Percentiles rank a stretch among this genome's conserved stretches.
These are phyloP conservation scores for Scedosporium aurantiacum DNA, from an alignment of 2,329 filamentous ascomycete species.

Conservation along the genomic window DNA sequence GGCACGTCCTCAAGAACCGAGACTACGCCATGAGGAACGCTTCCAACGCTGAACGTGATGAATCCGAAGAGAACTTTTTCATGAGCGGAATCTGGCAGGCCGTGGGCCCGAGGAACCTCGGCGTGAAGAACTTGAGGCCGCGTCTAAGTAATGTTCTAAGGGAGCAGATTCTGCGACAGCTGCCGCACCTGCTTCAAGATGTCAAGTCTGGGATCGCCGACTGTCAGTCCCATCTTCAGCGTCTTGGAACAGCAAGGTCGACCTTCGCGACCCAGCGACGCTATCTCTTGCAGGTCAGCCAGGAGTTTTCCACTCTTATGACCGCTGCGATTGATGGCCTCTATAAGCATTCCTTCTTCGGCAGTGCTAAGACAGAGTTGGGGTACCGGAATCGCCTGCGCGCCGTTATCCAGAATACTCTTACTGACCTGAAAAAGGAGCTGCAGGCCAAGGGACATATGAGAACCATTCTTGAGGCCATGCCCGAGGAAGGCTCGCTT, in stretches of 20 bases:
- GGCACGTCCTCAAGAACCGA: constrained; percentile 40
- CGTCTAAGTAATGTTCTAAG: constrained; percentile 14
- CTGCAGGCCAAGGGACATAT: constrained; percentile 7
- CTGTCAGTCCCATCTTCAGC: constrained; percentile 7
- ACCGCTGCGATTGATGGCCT: constrained; percentile 36
- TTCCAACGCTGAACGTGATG: constrained; percentile 24
- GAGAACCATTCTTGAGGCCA: background rate
- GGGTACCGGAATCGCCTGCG: constrained; percentile 21
- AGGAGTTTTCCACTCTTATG: constrained; percentile 30
- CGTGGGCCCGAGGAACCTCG: constrained; percentile 20
- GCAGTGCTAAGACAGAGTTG: constrained; percentile 15
- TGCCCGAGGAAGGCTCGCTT: constrained; percentile 9
- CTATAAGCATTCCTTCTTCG: constrained; percentile 42
- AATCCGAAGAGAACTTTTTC: constrained; percentile 30
- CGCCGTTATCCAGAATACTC: constrained; percentile 15
- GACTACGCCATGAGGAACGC: constrained; percentile 24
- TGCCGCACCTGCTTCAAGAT: constrained; percentile 17
- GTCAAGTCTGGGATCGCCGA: constrained; percentile 10
- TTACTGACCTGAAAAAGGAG: constrained; percentile 13
- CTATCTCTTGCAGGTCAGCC: constrained; percentile 34
- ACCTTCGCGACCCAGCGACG: constrained; percentile 25
- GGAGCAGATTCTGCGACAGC: constrained; percentile 18
- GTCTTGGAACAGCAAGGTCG: constrained; percentile 11
- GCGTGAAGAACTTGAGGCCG: constrained; percentile 11
- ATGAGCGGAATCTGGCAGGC: constrained; percentile 22